phyloP scores from a whole-genome alignment of 179 eudicot species.

The Monotropa hypopitys region DNA sequence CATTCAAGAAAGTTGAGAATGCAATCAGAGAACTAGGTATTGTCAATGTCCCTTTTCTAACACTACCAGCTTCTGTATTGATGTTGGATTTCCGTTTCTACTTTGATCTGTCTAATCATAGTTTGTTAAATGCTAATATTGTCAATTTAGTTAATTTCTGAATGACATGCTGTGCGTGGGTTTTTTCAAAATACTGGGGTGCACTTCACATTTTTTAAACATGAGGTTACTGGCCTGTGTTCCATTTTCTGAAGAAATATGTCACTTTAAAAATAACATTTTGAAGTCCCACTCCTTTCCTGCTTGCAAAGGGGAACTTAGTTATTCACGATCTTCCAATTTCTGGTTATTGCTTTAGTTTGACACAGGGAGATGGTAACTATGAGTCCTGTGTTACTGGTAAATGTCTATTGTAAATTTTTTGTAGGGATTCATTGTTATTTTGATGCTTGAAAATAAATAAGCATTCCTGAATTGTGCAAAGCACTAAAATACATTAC shows the following conservation, averaged over 20 bases:
- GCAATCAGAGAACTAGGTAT: slow-evolving; percentile 42
- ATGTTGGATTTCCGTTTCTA: neutral
- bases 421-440: neutral
- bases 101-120: neutral
- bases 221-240: neutral
- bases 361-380: neutral
- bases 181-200: neutral
- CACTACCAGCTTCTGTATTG: neutral
- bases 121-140: neutral
- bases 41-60: neutral
- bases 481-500: neutral
- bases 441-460: neutral
- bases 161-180: neutral
- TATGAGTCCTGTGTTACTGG: neutral
- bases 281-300: neutral
- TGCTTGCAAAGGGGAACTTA: neutral
- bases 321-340: neutral
- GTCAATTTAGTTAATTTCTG: neutral
- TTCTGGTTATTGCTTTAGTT: neutral
- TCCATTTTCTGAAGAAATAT: neutral
- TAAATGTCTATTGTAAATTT: neutral
- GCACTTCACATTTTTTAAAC: neutral
- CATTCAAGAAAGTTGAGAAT: slow-evolving; percentile 40
- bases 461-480: neutral
- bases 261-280: neutral